Base-by-base conservation (phyloP, 2,329 filamentous ascomycete genomes). In the Macrophomina tecta region DNA sequence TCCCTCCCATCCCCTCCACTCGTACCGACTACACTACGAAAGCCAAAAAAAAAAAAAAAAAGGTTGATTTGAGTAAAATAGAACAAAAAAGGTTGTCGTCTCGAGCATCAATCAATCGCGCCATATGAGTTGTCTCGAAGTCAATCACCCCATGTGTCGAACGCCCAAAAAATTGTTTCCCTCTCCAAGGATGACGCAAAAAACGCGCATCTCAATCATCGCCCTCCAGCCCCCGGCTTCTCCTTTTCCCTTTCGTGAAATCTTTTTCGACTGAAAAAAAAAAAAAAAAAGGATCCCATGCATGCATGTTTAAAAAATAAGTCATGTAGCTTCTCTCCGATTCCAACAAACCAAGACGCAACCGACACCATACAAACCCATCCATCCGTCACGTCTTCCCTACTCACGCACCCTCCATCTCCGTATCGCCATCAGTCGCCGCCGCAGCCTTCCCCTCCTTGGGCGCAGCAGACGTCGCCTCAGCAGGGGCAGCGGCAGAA, bases 341-440 rank as follows among this genome's bases (percentile, higher is more conserved):
- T 38, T 55, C 52, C 52, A n/a, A n/a, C 16, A 11, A 55, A 8
- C 53, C 8, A 45, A 45, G 8, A 11, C 52, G 23, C 32, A 38
- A 62, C 5, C 45, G 38, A n/a, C 23, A 18, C 42, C 30, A 7
- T 14, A 11, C n/a, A 16, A 12, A 32, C 14, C 18, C 45, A 30
- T 51, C 18, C 36, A 28, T 5, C 49, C 23, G 16, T 6, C 32
- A 40, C 4, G 23, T 18, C 52, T 38, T 4, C 36, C 6, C 36
- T 38, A n/a, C 9, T 53, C 36, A 56, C 30, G 30, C 56, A 23
- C 63, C 63, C 30, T 32, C 49, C 63, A 65, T 65, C 40, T 65
- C 48, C 11, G 64, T 53, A 16, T 66, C 56, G 7, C 40, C 45
- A 14, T 9, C 18, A 14, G 58, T 11, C 9, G 45, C 40, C n/a